A percentile compares a stretch with the other conserved stretches of the same genome.
These are phyloP conservation scores for Fonsecaea monophora DNA, from an alignment of 2,329 filamentous ascomycete species.

Conservation along the genomic window DNA sequence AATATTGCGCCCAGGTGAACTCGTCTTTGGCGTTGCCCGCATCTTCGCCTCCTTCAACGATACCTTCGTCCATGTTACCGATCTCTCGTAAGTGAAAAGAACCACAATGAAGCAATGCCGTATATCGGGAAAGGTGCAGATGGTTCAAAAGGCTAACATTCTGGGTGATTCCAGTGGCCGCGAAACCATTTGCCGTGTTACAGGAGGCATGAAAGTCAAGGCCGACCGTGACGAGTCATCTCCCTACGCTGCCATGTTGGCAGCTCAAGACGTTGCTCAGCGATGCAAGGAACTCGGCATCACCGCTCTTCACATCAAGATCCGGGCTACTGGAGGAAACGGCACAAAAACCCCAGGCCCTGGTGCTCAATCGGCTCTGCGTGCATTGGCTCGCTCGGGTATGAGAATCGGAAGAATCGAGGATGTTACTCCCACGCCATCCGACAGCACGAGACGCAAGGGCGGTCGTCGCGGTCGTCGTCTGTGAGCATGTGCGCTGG, in stretches of 20 bases:
- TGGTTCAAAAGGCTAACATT: constrained; percentile 65
- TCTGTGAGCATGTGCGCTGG: constrained; percentile 72
- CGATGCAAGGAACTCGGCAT: constrained; percentile 87
- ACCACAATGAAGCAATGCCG: constrained; percentile 7
- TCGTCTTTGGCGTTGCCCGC: constrained; percentile 96
- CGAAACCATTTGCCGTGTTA: constrained; percentile 99
- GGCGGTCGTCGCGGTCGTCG: constrained; percentile 99
- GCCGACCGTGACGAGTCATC: constrained; percentile 99
- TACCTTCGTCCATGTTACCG: constrained; percentile 97
- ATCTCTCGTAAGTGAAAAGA: constrained; percentile 77
- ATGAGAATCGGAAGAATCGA: constrained; percentile 99
- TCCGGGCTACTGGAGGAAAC: constrained; percentile 99
- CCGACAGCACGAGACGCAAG: constrained; percentile 99
- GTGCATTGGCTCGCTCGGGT: constrained; percentile 96
- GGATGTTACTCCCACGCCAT: constrained; percentile 98
- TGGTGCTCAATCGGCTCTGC: constrained; percentile 98
- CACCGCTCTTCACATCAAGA: constrained; percentile 99
- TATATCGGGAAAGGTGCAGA: constrained; percentile 34
- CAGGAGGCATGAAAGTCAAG: constrained; percentile 99
- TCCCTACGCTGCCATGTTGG: constrained; percentile 99
- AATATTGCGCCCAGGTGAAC: constrained; percentile 70
- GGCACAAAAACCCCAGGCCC: constrained; percentile 99
- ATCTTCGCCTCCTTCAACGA: constrained; percentile 97
- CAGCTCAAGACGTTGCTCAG: constrained; percentile 92
- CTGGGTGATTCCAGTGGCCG: constrained; percentile 85